Percentiles rank a stretch among this genome's conserved stretches.
phyloP scores from a whole-genome alignment of 2,329 filamentous ascomycete species.

The Fusarium nisikadoi region DNA sequence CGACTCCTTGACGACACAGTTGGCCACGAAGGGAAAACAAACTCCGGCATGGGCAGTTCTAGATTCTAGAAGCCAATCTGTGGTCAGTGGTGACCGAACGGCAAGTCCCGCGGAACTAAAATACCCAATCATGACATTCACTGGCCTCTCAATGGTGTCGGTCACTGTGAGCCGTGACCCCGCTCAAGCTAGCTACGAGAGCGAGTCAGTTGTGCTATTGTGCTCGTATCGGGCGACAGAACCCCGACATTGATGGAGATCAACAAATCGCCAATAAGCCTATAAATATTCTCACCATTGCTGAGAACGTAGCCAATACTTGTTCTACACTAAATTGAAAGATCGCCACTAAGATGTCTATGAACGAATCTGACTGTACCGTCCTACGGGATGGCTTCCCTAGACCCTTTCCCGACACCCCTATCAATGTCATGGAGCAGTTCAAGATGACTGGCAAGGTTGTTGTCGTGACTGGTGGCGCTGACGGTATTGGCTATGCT shows the following conservation, averaged over 20 bases:
- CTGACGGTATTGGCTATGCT: conserved; percentile 57
- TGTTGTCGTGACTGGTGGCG: conserved; percentile 55
- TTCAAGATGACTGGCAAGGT: conserved; percentile 53
- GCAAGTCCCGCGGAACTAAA: background rate
- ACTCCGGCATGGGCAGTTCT: background rate
- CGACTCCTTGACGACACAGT: accelerated
- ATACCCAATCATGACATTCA: background rate
- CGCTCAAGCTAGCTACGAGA: background rate
- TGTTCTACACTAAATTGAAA: background rate
- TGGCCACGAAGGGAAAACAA: background rate
- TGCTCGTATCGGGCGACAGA: background rate
- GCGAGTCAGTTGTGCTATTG: background rate
- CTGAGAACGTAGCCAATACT: background rate
- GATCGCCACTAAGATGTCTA: background rate
- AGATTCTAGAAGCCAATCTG: background rate
- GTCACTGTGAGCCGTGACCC: background rate
- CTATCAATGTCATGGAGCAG: conserved; percentile 49
- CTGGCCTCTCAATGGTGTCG: background rate
- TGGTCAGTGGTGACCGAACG: too few species aligned
- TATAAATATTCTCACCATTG: background rate
- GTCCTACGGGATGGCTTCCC: conserved; percentile 9
- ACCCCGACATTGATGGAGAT: background rate
- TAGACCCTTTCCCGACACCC: conserved; percentile 36
- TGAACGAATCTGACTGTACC: background rate
- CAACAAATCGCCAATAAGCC: background rate